These are phyloP conservation scores for Plasmopara viticola DNA, from an alignment of 352 stramenopile genomes.

Conservation along the genomic window DNA sequence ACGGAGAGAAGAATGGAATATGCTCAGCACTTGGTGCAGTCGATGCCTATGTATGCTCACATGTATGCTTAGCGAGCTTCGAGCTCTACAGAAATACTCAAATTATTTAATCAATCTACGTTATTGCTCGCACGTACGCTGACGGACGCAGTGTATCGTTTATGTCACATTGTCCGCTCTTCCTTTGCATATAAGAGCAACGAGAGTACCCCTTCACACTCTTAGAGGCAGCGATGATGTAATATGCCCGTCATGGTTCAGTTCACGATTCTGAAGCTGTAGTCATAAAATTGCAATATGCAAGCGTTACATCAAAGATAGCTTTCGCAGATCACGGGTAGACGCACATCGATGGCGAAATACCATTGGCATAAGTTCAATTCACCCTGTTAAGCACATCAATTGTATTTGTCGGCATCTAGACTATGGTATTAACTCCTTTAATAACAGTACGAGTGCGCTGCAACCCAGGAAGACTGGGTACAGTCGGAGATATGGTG, in stretches of 20 bases:
- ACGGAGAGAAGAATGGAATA: slow-evolving; percentile 26
- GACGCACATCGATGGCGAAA: slow-evolving; percentile 37
- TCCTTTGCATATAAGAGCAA: too few relatives aligned
- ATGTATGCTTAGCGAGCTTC: slow-evolving; percentile 14
- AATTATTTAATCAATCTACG: too few relatives aligned
- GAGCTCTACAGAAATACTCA: neutral
- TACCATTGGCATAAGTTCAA: slow-evolving; percentile 52
- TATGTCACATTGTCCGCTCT: too few relatives aligned
- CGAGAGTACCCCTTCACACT: too few relatives aligned
- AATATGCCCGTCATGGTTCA: slow-evolving; percentile 29
- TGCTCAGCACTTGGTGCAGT: slow-evolving; percentile 21
- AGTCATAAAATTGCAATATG: neutral
- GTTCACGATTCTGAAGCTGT: slow-evolving; percentile 34
- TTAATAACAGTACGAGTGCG: slow-evolving; percentile 16
- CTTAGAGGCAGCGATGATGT: too few relatives aligned
- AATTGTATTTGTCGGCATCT: slow-evolving; percentile 1
- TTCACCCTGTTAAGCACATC: slow-evolving; percentile 18
- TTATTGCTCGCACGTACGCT: too few relatives aligned
- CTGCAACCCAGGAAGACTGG: slow-evolving; percentile 22
- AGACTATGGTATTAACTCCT: neutral
- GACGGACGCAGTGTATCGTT: too few relatives aligned
- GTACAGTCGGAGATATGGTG: slow-evolving; percentile 27
- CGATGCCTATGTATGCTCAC: slow-evolving; percentile 22
- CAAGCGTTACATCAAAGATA: neutral
- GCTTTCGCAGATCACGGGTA: neutral